phyloP scores from a whole-genome alignment of 108 stramenopile species.

The Phaeodactylum tricornutum region DNA sequence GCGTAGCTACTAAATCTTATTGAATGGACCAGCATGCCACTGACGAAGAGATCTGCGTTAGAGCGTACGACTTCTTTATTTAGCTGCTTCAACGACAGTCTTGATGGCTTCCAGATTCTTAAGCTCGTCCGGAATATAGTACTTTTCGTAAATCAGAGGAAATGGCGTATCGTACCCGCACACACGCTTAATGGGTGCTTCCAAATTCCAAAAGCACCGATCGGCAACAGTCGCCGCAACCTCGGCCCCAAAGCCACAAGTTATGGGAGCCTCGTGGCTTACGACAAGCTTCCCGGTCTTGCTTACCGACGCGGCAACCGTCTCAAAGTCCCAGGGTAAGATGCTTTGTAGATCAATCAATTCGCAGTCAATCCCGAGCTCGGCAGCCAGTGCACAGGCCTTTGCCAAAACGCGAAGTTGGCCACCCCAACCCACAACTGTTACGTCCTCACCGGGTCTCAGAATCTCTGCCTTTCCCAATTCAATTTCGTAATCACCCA shows the following conservation, averaged over 20 bases:
- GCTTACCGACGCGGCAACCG: conserved; percentile 64
- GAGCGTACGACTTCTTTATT: no score
- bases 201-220: conserved; percentile 78
- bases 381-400: conserved; percentile 68
- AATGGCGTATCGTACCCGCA: conserved; percentile 97
- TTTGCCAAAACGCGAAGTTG: conserved; percentile 68
- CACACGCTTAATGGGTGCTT: conserved; percentile 91
- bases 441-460: conserved; percentile 80
- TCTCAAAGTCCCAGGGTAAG: conserved; percentile 89
- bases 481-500: conserved; percentile 84
- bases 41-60: background rate
- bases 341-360: conserved; percentile 94
- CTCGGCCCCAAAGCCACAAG: conserved; percentile 17
- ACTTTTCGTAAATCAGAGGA: conserved; percentile 87
- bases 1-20: no score
- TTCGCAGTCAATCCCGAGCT: conserved; percentile 83
- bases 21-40: background rate
- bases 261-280: conserved; percentile 90
- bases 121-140: conserved; percentile 82
- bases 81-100: conserved; percentile 36
- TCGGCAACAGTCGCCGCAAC: conserved; percentile 23
- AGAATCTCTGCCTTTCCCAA: conserved; percentile 88
- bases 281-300: conserved; percentile 95
- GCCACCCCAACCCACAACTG: conserved; percentile 91
- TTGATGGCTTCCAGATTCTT: conserved; percentile 91